A percentile compares a stretch with the other conserved stretches of the same genome.
Conservation (phyloP, 2,329 filamentous ascomycete species). For the Neofusicoccum kwambonambiense region DNA sequence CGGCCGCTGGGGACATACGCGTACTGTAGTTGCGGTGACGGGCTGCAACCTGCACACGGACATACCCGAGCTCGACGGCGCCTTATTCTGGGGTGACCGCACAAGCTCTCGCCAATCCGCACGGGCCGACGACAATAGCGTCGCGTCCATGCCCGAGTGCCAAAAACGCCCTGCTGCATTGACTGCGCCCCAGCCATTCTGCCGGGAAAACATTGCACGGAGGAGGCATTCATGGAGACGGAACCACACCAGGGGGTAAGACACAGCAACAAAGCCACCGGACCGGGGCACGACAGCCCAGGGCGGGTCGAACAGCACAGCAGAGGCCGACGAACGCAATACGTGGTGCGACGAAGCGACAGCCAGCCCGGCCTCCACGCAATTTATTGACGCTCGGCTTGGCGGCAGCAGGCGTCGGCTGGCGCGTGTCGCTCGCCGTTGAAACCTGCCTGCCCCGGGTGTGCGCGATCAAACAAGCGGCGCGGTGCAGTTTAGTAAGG, state of each 20-base stretch:
- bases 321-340: not conserved
- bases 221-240: not conserved
- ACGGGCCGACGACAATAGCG: not conserved
- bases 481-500: not conserved
- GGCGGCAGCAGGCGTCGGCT: not conserved
- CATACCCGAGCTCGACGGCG: not conserved
- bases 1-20: not conserved
- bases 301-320: not conserved
- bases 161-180: not conserved
- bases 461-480: not conserved
- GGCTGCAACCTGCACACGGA: not conserved
- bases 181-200: no score
- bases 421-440: not conserved
- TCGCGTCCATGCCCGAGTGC: not conserved
- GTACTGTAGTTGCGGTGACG: not conserved
- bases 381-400: not conserved
- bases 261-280: not conserved
- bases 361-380: not conserved
- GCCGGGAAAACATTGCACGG: not conserved
- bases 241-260: not conserved
- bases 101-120: constrained; percentile 9
- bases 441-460: not conserved
- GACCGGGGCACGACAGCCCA: not conserved
- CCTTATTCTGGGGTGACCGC: constrained; percentile 10
- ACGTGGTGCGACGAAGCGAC: not conserved